Conservation (phyloP, 768 basidiomycete genomes). For the Neoboletus brunneissimus region DNA sequence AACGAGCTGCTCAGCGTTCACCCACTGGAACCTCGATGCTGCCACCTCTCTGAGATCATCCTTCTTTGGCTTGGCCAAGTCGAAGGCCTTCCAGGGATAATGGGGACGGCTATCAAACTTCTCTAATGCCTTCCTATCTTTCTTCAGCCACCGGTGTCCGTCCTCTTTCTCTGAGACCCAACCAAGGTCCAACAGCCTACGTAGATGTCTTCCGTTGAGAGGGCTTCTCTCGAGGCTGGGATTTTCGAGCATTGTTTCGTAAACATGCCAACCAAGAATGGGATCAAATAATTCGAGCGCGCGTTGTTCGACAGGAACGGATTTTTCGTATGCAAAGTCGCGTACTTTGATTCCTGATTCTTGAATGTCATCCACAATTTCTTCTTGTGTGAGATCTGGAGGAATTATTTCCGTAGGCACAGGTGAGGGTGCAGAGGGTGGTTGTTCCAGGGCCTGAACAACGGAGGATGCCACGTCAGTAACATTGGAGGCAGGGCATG, state of each 20-base stretch:
- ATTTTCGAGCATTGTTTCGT: conserved; percentile 26
- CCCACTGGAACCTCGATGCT: conserved; percentile 27
- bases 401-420: conserved; percentile 35
- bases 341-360: conserved; percentile 29
- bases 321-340: conserved; percentile 30
- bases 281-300: conserved; percentile 33
- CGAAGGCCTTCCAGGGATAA: conserved; percentile 30
- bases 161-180: conserved; percentile 28
- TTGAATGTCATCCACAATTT: conserved; percentile 33
- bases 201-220: conserved; percentile 25
- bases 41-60: conserved; percentile 27
- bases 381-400: conserved; percentile 32
- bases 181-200: conserved; percentile 29
- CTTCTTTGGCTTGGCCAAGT: conserved; percentile 24
- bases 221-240: conserved; percentile 14
- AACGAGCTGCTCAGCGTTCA: conserved; percentile 31
- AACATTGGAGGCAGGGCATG: background rate
- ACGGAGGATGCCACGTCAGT: conserved; percentile 4
- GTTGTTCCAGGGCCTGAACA: conserved; percentile 11
- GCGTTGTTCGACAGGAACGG: conserved; percentile 10
- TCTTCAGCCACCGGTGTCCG: conserved; percentile 22
- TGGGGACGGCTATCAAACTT: conserved; percentile 22
- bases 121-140: conserved; percentile 27
- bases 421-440: conserved; percentile 29
- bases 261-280: conserved; percentile 30